These are phyloP conservation scores for Pisolithus tinctorius DNA, from an alignment of 768 basidiomycete species.

Conservation along the genomic window DNA sequence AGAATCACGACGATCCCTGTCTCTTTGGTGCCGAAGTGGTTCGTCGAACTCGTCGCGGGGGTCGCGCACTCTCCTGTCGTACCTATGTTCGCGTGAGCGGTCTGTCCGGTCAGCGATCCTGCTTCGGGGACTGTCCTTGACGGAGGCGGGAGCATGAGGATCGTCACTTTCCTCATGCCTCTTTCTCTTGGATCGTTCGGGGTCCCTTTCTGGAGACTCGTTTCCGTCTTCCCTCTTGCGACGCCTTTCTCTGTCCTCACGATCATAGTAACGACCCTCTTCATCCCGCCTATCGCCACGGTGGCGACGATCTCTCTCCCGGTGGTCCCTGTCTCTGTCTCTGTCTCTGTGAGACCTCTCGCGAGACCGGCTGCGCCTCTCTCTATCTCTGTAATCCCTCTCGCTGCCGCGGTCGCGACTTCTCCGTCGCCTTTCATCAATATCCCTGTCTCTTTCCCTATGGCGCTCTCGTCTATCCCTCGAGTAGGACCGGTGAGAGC, in stretches of 20 bases:
- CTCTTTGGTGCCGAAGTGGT: conserved; percentile 36
- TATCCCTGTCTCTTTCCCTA: conserved; percentile 43
- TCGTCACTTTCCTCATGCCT: conserved; percentile 49
- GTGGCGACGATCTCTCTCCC: conserved; percentile 33
- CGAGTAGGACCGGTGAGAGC: conserved; percentile 68
- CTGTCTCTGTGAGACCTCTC: conserved; percentile 41
- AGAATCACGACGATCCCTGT: conserved; percentile 36
- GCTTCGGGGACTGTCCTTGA: conserved; percentile 45
- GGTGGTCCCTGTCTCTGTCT: conserved; percentile 13
- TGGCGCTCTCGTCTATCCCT: conserved; percentile 45
- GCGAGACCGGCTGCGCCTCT: conserved; percentile 41
- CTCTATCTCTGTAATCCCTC: conserved; percentile 41
- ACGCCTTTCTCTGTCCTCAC: conserved; percentile 47
- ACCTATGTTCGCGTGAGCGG: conserved; percentile 50
- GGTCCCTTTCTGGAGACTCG: conserved; percentile 39
- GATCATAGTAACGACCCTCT: conserved; percentile 47
- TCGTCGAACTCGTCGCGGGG: conserved; percentile 62
- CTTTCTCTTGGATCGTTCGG: conserved; percentile 61
- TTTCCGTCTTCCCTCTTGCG: conserved; percentile 67
- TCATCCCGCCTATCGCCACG: conserved; percentile 45
- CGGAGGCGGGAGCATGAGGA: conserved; percentile 31
- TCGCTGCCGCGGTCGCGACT: conserved; percentile 58
- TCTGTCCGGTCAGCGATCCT: conserved; percentile 38
- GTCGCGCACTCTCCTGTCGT: conserved; percentile 37
- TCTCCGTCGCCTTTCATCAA: conserved; percentile 55